Evolutionary conservation across 768 basidiomycete species (phyloP), one percentile per base, ranked within the genome.

Genomic region (Suillus occidentalis): DNA sequence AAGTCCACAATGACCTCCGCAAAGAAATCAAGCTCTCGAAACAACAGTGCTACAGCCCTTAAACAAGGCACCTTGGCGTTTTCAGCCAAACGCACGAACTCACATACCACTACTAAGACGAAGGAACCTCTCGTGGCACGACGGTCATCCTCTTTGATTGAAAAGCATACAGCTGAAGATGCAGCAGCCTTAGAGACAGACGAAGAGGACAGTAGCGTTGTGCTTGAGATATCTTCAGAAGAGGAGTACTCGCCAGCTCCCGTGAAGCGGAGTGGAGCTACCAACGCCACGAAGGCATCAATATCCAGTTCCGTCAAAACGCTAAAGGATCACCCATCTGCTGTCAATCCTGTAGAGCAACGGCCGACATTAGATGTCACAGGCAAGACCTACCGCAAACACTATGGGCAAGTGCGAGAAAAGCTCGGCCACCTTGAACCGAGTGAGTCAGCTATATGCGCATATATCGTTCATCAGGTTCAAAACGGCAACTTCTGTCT

Each of bases 391-490:
- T 93, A 86, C 79, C 77, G 75, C n/a, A 79, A 80, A 60, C 76
- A 86, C 22, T 82, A 83, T 71, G 79, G 72, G 31, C 79, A 79
- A 45, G 83, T 84, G 5, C 81, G 69, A 63, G 68, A 63, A 78
- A 84, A 82, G 70, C 89, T 87, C 84, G 89, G 85, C 0, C 66
- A 84, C 62, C 63, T 85, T 40, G 70, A 80, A 58, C 83, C 89
- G 10, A 84, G 93, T 95, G 72, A 78, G 89, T 81, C 20, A 18
- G 43, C 6, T 56, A 55, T 9, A 45, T 63, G 47, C 59, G 36
- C 50, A 1, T 34, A 60, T 45, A 52, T 42, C 25, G 59, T 58
- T 12, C 28, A 45, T 31, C 18, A 47, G 50, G 20, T 56, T 28
- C 52, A 16, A 63, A 39, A 42, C 56, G 52, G n/a, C 37, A 59